These are phyloP conservation scores for Dothiorella sarmentorum DNA, from an alignment of 2,329 filamentous ascomycete species.

Conservation along the genomic window DNA sequence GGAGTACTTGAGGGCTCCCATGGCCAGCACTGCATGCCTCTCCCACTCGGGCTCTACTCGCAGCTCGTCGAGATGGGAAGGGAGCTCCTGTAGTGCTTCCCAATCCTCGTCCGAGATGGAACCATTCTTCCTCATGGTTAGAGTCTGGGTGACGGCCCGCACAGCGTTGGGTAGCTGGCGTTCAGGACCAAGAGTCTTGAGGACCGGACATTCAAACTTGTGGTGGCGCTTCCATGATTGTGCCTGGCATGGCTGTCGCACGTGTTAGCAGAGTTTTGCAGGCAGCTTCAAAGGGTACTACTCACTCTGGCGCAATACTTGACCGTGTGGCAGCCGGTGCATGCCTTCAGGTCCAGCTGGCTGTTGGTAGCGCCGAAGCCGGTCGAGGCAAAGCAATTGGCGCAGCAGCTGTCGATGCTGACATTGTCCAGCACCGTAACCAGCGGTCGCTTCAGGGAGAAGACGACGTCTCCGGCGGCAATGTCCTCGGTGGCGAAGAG, in stretches of 20 bases:
- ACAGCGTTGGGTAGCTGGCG: constrained; percentile 52
- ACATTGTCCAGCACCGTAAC: constrained; percentile 53
- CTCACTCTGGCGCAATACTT: constrained; percentile 59
- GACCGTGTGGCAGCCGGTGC: constrained; percentile 56
- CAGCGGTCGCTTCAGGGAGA: constrained; percentile 50
- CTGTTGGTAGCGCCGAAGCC: constrained; percentile 18
- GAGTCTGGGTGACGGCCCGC: constrained; percentile 53
- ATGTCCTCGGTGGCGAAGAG: constrained; percentile 53
- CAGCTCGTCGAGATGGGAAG: constrained; percentile 51
- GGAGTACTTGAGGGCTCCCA: constrained; percentile 54
- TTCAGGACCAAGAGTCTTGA: constrained; percentile 22
- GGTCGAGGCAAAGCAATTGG: constrained; percentile 51
- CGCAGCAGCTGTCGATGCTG: constrained; percentile 54
- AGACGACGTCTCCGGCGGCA: constrained; percentile 47
- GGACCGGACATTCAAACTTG: constrained; percentile 55
- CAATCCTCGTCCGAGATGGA: constrained; percentile 40
- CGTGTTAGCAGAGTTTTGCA: not conserved
- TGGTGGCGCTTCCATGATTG: constrained; percentile 58
- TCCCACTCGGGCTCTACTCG: constrained; percentile 37
- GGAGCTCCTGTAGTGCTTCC: constrained; percentile 43
- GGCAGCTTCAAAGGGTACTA: constrained; percentile 3
- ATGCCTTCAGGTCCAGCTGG: constrained; percentile 47
- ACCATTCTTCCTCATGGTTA: constrained; percentile 44
- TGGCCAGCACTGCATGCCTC: constrained; percentile 51
- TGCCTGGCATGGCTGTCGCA: constrained; percentile 54